Percentiles rank a stretch among this genome's conserved stretches.
These are phyloP conservation scores for Tolypocladium guangdongense DNA, from an alignment of 2,329 filamentous ascomycete genomes.

Conservation along the genomic window DNA sequence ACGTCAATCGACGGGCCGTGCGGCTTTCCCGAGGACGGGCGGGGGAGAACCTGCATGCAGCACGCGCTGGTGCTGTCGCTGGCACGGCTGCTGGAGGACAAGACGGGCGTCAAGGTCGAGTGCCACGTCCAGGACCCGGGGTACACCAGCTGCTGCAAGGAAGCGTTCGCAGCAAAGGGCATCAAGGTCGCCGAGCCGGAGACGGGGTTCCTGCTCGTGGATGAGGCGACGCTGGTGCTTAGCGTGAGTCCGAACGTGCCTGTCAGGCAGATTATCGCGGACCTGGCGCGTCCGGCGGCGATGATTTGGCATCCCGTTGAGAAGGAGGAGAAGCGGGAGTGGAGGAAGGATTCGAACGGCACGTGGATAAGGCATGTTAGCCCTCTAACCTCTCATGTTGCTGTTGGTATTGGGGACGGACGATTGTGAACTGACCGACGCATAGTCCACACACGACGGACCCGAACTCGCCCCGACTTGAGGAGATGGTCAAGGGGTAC, in stretches of 20 bases:
- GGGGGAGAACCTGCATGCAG: background rate
- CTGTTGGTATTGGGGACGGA: too few relatives aligned
- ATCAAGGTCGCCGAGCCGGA: conserved; percentile 6
- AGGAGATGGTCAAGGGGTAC: conserved; percentile 1
- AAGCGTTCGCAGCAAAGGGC: background rate
- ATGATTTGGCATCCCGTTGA: conserved; percentile 9
- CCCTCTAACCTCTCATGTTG: too few relatives aligned
- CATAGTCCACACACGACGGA: conserved; percentile 2
- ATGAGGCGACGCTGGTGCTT: conserved; percentile 9
- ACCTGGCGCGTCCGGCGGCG: conserved; percentile 8
- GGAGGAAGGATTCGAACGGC: background rate
- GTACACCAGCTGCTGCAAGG: conserved; percentile 2
- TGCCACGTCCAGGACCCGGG: conserved; percentile 7
- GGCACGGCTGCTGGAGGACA: background rate
- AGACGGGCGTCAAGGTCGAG: background rate
- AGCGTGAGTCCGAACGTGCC: conserved; percentile 7
- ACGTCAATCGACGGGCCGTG: too few relatives aligned
- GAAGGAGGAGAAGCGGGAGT: background rate
- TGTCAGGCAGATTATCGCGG: conserved; percentile 11
- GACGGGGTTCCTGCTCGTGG: conserved; percentile 8
- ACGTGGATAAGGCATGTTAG: background rate
- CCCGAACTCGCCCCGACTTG: background rate
- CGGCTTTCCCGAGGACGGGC: background rate
- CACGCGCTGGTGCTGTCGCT: conserved; percentile 3
- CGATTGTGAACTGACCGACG: too few relatives aligned